A percentile compares a stretch with the other conserved stretches of the same genome.
These are phyloP conservation scores for Russula emetica DNA, from an alignment of 768 basidiomycete genomes.

Conservation along the genomic window DNA sequence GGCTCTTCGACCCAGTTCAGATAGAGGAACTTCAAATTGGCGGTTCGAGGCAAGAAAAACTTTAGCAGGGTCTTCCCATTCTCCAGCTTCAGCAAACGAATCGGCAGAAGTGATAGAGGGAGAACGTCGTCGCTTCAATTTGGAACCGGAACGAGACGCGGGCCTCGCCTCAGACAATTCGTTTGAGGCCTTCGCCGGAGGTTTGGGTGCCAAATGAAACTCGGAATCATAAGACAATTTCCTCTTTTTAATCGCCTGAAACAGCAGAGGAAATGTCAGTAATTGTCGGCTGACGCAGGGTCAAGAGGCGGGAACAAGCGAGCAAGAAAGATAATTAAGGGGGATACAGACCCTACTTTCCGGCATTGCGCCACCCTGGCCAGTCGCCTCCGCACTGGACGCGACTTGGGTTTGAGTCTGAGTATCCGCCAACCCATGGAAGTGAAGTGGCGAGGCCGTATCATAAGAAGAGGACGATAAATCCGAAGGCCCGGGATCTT, in stretches of 20 bases:
- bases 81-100: constrained; percentile 17
- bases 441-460: constrained; percentile 47
- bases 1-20: constrained; percentile 44
- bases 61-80: constrained; percentile 25
- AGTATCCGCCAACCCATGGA: constrained; percentile 52
- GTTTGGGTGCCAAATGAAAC: neutral
- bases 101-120: constrained; percentile 14
- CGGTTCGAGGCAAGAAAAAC: constrained; percentile 25
- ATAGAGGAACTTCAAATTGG: constrained; percentile 49
- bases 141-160: constrained; percentile 9
- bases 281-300: neutral
- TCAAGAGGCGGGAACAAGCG: neutral
- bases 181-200: neutral
- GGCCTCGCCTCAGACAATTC: neutral
- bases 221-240: constrained; percentile 1
- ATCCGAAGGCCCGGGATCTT: constrained; percentile 23
- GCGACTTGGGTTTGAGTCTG: constrained; percentile 50
- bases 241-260: constrained; percentile 15
- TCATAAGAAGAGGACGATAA: constrained; percentile 30
- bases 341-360: constrained; percentile 14
- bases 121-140: constrained; percentile 19
- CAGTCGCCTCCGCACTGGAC: constrained; percentile 19
- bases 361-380: neutral
- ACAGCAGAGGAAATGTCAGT: neutral
- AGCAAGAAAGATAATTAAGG: neutral